Base-by-base conservation (phyloP, 2,329 filamentous ascomycete genomes). In the Colletotrichum sp. region DNA sequence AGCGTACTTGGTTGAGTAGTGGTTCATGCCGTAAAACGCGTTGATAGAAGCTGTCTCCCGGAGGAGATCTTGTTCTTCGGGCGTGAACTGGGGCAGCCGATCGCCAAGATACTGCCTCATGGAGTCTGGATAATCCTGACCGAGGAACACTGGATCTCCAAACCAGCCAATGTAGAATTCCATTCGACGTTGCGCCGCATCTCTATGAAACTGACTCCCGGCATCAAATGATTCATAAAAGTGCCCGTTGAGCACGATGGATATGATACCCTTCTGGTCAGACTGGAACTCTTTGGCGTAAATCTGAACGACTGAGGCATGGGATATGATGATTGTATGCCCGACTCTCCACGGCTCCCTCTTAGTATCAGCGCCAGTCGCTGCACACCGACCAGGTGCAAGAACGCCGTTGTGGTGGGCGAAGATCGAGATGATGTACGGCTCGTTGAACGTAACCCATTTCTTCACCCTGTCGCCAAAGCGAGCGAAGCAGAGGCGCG, bases 401-500 rank as follows among this genome's bases (percentile, higher is more conserved):
- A 85, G 82, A 2, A 78, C 79, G 3, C 84, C 84, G 0, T 81
- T 84, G 9, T 82, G 80, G 34, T 84, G 84, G 2, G 83, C 85
- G 79, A 82, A 85, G 62, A 85, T 82, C 1, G 84, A 81, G 18
- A 84, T 80, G 2, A 86, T 85, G 82, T 80, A 84, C 1, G 85
- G 85, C 55, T 87, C 85, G 62, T 86, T 86, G 15, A 86, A 77
- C 0, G 84, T 87, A 66, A 86, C 81, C 85, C 85, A 87, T n/a
- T 83, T 78, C 44, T 81, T 81, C 1, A 86, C 85, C 0, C 84
- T 80, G 55, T 86, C 82, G 13, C 75, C 78, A 32, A 86, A 86
- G 1, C 82, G 80, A 59, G 82, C 79, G 57, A 82, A 86, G 70
- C 84, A 85, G 3, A 86, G 66, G 4, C 83, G 78, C 0, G 85